phyloP scores from a whole-genome alignment of 257 asterid genomes.

The Gentiana dahurica region DNA sequence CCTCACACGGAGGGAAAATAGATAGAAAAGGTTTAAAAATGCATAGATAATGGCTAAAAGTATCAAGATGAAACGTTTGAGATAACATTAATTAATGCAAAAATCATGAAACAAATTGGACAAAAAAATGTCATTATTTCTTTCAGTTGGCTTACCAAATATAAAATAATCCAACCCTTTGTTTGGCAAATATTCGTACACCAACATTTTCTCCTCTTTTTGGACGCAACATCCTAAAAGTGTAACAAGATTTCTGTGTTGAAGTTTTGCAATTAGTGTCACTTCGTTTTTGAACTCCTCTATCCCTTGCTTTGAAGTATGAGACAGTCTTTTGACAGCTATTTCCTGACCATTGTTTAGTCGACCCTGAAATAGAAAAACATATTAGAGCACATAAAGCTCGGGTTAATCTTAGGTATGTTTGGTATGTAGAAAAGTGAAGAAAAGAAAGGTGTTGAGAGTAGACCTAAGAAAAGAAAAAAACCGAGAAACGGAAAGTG shows the following conservation, averaged over 20 bases:
- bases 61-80: no score
- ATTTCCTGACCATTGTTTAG: slow-evolving; percentile 15
- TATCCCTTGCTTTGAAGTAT: slow-evolving; percentile 17
- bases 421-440: no score
- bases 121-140: background rate
- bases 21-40: no score
- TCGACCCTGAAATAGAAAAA: slow-evolving; percentile 12
- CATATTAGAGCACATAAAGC: no score
- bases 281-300: slow-evolving; percentile 28
- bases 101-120: background rate
- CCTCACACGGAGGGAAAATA: no score
- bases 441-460: no score
- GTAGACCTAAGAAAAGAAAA: no score
- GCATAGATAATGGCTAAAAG: no score
- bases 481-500: no score
- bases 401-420: no score
- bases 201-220: slow-evolving; percentile 21
- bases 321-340: slow-evolving; percentile 24
- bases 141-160: slow-evolving; percentile 13
- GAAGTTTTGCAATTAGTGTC: slow-evolving; percentile 20
- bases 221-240: slow-evolving; percentile 24
- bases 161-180: slow-evolving; percentile 26
- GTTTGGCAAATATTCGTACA: slow-evolving; percentile 26
- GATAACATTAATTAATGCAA: no score
- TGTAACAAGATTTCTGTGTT: slow-evolving; percentile 27